Evolutionary conservation across 148 eudicot genomes (phyloP).

Genomic region (Camellia lanceoleosa): DNA sequence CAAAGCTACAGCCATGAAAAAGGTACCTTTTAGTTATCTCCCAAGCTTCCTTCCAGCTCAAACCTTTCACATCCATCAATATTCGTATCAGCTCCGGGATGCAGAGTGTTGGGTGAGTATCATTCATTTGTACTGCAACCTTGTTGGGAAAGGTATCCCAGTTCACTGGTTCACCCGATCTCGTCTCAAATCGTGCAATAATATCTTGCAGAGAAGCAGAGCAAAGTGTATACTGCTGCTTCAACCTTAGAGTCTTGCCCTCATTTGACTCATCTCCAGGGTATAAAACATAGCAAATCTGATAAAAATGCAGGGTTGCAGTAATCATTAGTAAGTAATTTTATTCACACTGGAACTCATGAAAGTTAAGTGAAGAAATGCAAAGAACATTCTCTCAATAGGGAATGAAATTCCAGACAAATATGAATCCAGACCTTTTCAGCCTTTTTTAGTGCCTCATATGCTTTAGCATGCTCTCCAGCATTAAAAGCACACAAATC

Average conservation of each 20-base stretch:
- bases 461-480: slow-evolving; percentile 80
- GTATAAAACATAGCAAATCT: slow-evolving; percentile 80
- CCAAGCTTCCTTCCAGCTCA: slow-evolving; percentile 86
- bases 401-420: background rate
- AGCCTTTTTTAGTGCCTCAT: slow-evolving; percentile 67
- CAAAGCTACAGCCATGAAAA: background rate
- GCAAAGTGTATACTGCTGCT: slow-evolving; percentile 91
- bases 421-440: slow-evolving; percentile 56
- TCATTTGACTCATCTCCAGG: slow-evolving; percentile 86
- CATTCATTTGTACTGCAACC: slow-evolving; percentile 97
- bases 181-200: slow-evolving; percentile 74
- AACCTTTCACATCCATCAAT: slow-evolving; percentile 76
- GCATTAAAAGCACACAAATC: slow-evolving; percentile 71
- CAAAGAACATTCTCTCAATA: background rate
- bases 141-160: slow-evolving; percentile 87
- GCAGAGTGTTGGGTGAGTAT: slow-evolving; percentile 93
- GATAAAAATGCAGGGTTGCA: slow-evolving; percentile 6
- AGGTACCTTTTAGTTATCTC: slow-evolving; percentile 66
- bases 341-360: background rate
- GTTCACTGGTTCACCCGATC: slow-evolving; percentile 53
- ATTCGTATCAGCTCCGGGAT: slow-evolving; percentile 89
- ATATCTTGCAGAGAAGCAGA: slow-evolving; percentile 97
- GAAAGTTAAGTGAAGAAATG: background rate
- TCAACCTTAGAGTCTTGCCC: slow-evolving; percentile 77
- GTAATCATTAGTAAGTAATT: background rate